A percentile compares a stretch with the other conserved stretches of the same genome.
Conservation (phyloP, 1,284 basidiomycete species). For the Wolfiporia cocos region DNA sequence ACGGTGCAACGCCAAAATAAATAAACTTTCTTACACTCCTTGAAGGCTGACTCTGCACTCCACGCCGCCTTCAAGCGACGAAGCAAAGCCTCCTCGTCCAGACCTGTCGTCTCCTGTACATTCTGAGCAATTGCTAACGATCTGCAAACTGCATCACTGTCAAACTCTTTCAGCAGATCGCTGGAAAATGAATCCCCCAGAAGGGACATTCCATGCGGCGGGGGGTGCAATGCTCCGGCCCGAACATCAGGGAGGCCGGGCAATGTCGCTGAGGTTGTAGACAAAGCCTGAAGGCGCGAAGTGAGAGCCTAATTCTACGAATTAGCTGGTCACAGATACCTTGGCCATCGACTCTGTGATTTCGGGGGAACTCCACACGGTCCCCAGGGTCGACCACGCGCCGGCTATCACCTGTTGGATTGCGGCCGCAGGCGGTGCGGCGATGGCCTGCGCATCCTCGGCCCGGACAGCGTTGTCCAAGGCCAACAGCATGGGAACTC, state of each 20-base stretch:
- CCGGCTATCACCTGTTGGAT: constrained; percentile 62
- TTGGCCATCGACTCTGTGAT: constrained; percentile 50
- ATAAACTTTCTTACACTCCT: constrained; percentile 53
- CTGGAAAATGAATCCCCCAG: constrained; percentile 15
- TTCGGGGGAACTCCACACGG: constrained; percentile 61
- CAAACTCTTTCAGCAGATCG: constrained; percentile 34
- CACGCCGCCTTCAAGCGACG: constrained; percentile 54
- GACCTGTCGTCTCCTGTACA: constrained; percentile 58
- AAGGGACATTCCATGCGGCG: constrained; percentile 30
- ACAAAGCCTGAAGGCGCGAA: constrained; percentile 11
- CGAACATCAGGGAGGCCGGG: constrained; percentile 19
- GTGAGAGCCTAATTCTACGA: not conserved
- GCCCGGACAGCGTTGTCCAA: constrained; percentile 53
- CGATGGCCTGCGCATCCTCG: constrained; percentile 35
- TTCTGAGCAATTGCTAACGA: constrained; percentile 44
- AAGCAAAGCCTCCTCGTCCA: constrained; percentile 51
- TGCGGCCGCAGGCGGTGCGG: constrained; percentile 43
- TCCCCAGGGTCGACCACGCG: constrained; percentile 65
- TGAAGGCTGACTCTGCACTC: constrained; percentile 72
- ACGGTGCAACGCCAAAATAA: not conserved
- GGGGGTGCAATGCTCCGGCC: constrained; percentile 30
- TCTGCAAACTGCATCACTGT: constrained; percentile 47
- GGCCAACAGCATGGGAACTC: constrained; percentile 82
- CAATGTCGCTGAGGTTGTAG: constrained; percentile 7
- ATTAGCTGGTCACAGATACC: constrained; percentile 31